Evolutionary conservation across 108 stramenopile genomes (phyloP), one percentile per base, ranked within the genome.

Genomic region (Nannochloropsis granulata): DNA sequence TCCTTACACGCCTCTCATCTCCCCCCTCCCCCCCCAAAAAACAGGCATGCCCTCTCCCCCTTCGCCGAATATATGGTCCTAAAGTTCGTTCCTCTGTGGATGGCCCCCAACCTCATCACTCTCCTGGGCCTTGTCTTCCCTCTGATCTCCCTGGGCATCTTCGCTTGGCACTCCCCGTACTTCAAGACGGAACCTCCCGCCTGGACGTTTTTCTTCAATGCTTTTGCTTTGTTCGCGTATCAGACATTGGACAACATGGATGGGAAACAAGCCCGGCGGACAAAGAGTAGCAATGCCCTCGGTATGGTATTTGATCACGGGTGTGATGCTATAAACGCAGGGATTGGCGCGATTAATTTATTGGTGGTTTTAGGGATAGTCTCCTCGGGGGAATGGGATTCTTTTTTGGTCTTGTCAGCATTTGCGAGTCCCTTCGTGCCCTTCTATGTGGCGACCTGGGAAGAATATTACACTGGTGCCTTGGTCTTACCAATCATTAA

Each of bases 51-150:
- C 56, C 91, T 95, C 13, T 94, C 94, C 25, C 96, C 96, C 5
- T 56, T 95, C 23, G 96, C 96, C 8, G 87, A 84, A 24, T 94
- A 89, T 83, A 89, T 88, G 24, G 94, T 97, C 21, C 90, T 94
- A 81, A 46, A 91, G 13, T 83, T 89, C 56, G 93, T 93, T 26
- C 95, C 96, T 10, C 82, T 44, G 13, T 92, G 91, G 85, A 79
- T 98, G 45, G 95, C 97, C 13, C 97, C 97, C 23, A 98, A 98
- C 87, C 89, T 92, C 82, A 94, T 98, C 44, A 98, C 97, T 10
- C 82, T 92, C 11, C 80, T 93, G 24, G 97, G 97, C 14, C 84
- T 98, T 78, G 44, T 89, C 43, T 90, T 91, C 86, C 95, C 96
- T 93, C 82, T 94, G 7, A n/a, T 87, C 0, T 90, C 93, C 78